Evolutionary conservation across 2,329 filamentous ascomycete species (phyloP).

Genomic region (Aspergillus sp.): DNA sequence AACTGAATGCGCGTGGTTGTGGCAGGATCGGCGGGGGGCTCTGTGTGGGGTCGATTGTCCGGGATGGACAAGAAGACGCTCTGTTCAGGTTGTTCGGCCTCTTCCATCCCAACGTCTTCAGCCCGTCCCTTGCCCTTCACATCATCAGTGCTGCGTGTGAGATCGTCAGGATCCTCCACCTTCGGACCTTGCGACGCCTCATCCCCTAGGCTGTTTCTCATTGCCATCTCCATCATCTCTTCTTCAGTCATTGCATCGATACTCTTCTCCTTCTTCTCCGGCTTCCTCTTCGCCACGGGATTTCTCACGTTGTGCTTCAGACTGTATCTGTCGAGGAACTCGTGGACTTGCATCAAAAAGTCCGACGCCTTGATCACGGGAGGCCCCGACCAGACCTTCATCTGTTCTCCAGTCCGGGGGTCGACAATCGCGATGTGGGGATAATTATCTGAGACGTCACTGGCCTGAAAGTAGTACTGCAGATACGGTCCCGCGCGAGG

Average conservation of each 20-base stretch:
- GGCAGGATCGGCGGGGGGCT: slow-evolving; percentile 71
- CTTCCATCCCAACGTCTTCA: slow-evolving; percentile 39
- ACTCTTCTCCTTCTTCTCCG: slow-evolving; percentile 70
- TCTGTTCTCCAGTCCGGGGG: slow-evolving; percentile 91
- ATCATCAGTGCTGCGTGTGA: slow-evolving; percentile 68
- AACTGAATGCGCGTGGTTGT: slow-evolving; percentile 90
- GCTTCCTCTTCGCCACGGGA: slow-evolving; percentile 78
- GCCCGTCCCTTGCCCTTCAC: slow-evolving; percentile 54
- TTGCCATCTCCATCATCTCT: slow-evolving; percentile 91
- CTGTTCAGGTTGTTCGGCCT: slow-evolving; percentile 40
- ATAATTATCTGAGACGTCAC: slow-evolving; percentile 85
- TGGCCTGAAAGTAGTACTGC: slow-evolving; percentile 81
- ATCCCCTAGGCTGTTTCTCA: slow-evolving; percentile 78
- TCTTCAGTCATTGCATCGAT: slow-evolving; percentile 92
- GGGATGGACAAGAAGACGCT: slow-evolving; percentile 70
- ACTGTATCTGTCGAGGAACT: slow-evolving; percentile 97
- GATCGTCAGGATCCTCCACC: slow-evolving; percentile 79
- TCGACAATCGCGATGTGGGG: slow-evolving; percentile 96
- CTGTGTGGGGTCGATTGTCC: slow-evolving; percentile 70
- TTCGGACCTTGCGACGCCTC: slow-evolving; percentile 53
- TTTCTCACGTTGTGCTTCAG: slow-evolving; percentile 87
- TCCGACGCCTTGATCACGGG: slow-evolving; percentile 75
- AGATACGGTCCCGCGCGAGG: slow-evolving; percentile 76
- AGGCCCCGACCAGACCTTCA: slow-evolving; percentile 90
- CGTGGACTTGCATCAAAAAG: slow-evolving; percentile 87